Evolutionary conservation across 495 filamentous ascomycete species (phyloP).

Genomic region (Podospora bellae-mahoneyi): DNA sequence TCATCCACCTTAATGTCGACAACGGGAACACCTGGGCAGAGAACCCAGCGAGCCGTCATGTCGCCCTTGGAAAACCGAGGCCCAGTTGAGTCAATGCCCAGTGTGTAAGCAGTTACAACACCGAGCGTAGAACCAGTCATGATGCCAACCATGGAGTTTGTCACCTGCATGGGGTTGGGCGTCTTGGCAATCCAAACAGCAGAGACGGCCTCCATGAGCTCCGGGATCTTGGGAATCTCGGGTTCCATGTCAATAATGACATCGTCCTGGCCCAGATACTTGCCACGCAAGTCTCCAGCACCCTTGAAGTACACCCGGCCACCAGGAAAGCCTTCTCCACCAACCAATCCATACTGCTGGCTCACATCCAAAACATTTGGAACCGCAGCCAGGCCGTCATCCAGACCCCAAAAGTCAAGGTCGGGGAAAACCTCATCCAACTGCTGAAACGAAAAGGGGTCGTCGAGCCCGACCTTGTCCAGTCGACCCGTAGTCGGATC

Average conservation of each 20-base stretch:
- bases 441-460: slow-evolving; percentile 68
- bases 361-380: slow-evolving; percentile 89
- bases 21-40: slow-evolving; percentile 91
- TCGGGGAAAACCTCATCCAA: slow-evolving; percentile 72
- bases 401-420: slow-evolving; percentile 71
- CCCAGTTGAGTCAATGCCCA: slow-evolving; percentile 66
- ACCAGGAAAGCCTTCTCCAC: slow-evolving; percentile 78
- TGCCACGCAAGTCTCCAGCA: slow-evolving; percentile 72
- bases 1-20: slow-evolving; percentile 83
- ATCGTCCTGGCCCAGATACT: slow-evolving; percentile 57
- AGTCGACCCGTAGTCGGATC: slow-evolving; percentile 73
- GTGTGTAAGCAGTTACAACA: slow-evolving; percentile 76
- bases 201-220: slow-evolving; percentile 59
- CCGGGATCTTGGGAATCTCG: slow-evolving; percentile 71
- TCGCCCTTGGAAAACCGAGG: slow-evolving; percentile 68
- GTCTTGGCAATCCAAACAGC: slow-evolving; percentile 93
- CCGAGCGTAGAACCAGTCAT: slow-evolving; percentile 81
- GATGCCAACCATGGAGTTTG: slow-evolving; percentile 76
- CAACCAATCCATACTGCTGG: slow-evolving; percentile 75
- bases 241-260: slow-evolving; percentile 46
- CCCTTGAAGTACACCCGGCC: slow-evolving; percentile 75
- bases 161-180: slow-evolving; percentile 61
- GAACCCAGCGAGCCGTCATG: slow-evolving; percentile 77
- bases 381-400: slow-evolving; percentile 67
- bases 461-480: slow-evolving; percentile 79